phyloP scores from a whole-genome alignment of 176 grass and related monocot species.

The Oryza meyeriana region DNA sequence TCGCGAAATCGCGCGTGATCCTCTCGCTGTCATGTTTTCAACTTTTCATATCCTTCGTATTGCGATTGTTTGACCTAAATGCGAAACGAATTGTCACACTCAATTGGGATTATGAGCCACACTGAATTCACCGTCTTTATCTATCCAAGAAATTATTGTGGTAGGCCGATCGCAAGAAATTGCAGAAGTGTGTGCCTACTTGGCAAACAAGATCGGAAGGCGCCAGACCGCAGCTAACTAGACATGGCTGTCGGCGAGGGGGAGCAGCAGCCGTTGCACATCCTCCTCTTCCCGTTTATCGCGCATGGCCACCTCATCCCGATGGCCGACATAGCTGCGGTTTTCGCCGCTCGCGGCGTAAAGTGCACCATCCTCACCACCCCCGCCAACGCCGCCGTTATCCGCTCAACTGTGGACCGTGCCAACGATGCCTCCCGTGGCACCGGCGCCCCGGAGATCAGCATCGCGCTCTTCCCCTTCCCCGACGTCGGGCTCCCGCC shows the following conservation, averaged over 20 bases:
- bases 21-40: too few species aligned
- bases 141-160: too few species aligned
- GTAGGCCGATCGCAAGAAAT: too few species aligned
- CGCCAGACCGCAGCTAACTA: background rate
- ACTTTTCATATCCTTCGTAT: too few species aligned
- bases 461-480: constrained; percentile 25
- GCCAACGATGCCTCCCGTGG: background rate
- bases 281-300: background rate
- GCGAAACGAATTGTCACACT: too few species aligned
- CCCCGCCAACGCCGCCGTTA: background rate
- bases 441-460: background rate
- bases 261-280: background rate
- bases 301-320: background rate
- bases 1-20: too few species aligned
- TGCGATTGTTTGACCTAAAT: too few species aligned
- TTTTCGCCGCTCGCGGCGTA: background rate
- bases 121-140: too few species aligned
- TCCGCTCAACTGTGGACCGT: background rate
- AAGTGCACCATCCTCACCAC: background rate
- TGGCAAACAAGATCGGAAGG: background rate
- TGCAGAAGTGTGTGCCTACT: background rate
- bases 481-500: constrained; percentile 20
- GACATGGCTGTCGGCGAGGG: background rate
- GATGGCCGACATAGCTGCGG: background rate
- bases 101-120: too few species aligned